phyloP scores from a whole-genome alignment of 192 early-diverging fungal genomes.

The Ramicandelaber brevisporus region DNA sequence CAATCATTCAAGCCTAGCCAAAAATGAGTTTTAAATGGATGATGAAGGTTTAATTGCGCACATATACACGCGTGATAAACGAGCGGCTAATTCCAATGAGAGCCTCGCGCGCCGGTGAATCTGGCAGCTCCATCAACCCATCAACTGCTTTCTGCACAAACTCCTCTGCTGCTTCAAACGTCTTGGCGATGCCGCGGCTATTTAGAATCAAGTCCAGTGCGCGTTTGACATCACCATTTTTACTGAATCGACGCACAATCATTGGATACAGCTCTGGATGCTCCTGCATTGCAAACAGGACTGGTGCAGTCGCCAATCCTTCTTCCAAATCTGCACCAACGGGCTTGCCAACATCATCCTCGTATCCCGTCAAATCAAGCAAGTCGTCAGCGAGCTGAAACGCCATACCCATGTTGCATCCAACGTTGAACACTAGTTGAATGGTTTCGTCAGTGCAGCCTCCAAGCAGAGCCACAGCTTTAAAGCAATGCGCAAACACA shows the following conservation, averaged over 20 bases:
- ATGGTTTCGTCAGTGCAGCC: slow-evolving; percentile 39
- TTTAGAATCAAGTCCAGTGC: slow-evolving; percentile 51
- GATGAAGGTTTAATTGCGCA: too few species aligned
- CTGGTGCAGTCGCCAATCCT: slow-evolving; percentile 79
- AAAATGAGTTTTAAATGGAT: too few species aligned
- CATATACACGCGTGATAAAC: too few species aligned
- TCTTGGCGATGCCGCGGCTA: slow-evolving; percentile 51
- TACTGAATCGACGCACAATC: slow-evolving; percentile 64
- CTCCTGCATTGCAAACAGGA: slow-evolving; percentile 77
- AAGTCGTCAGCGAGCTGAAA: slow-evolving; percentile 90
- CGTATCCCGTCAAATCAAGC: slow-evolving; percentile 58
- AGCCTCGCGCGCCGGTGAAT: slow-evolving; percentile 35
- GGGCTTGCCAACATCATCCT: slow-evolving; percentile 69
- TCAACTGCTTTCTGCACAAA: slow-evolving; percentile 45
- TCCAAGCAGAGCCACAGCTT: slow-evolving; percentile 62
- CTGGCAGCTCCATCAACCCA: slow-evolving; percentile 26
- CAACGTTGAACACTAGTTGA: slow-evolving; percentile 61
- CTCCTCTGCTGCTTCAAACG: slow-evolving; percentile 28
- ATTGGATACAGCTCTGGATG: slow-evolving; percentile 60
- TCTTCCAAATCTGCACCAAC: slow-evolving; percentile 69
- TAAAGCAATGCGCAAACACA: slow-evolving; percentile 79
- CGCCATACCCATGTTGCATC: slow-evolving; percentile 70
- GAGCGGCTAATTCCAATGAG: too few species aligned
- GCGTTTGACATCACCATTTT: slow-evolving; percentile 46
- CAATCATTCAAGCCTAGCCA: too few species aligned